phyloP scores from a whole-genome alignment of 176 grass and related monocot genomes.

The Rhynchospora pubera region DNA sequence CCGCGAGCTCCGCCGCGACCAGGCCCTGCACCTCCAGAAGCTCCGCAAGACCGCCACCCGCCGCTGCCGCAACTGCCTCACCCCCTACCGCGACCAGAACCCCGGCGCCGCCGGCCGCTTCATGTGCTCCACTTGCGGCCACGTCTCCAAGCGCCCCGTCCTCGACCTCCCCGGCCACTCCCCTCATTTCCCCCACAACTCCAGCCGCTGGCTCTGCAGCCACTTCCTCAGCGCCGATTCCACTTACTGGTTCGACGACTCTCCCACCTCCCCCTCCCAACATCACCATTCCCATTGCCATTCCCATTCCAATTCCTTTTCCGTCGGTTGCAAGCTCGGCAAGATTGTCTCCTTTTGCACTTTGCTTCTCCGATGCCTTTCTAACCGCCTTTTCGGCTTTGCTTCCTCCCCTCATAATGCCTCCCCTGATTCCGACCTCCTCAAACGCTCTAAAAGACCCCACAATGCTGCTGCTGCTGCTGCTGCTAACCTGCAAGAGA shows the following conservation, averaged over 20 bases:
- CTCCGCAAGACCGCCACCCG: constrained; percentile 76
- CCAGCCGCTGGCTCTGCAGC: constrained; percentile 55
- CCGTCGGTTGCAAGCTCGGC: not conserved
- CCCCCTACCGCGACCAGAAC: constrained; percentile 90
- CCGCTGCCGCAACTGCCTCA: constrained; percentile 83
- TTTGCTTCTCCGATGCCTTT: constrained; percentile 37
- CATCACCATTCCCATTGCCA: no score
- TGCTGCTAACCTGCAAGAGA: constrained; percentile 63
- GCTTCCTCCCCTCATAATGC: constrained; percentile 28
- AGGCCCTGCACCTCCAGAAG: constrained; percentile 75
- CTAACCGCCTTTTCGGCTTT: constrained; percentile 50
- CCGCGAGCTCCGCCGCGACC: constrained; percentile 55
- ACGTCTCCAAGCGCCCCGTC: constrained; percentile 77
- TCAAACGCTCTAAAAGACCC: constrained; percentile 39
- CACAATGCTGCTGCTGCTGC: no score
- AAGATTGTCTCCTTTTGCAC: constrained; percentile 12
- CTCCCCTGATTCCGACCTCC: constrained; percentile 30
- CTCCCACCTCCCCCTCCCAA: constrained; percentile 38
- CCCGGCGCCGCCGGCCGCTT: constrained; percentile 69
- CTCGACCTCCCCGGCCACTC: constrained; percentile 44
- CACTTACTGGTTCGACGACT: constrained; percentile 24
- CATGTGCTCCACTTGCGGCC: constrained; percentile 94
- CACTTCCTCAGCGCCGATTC: constrained; percentile 50
- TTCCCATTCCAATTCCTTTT: constrained; percentile 7
- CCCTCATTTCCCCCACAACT: constrained; percentile 23